Evolutionary conservation across 225 moss, liverwort and hornwort species (phyloP), one percentile per base, ranked within the genome.

Genomic region (Polytrichum commune): DNA sequence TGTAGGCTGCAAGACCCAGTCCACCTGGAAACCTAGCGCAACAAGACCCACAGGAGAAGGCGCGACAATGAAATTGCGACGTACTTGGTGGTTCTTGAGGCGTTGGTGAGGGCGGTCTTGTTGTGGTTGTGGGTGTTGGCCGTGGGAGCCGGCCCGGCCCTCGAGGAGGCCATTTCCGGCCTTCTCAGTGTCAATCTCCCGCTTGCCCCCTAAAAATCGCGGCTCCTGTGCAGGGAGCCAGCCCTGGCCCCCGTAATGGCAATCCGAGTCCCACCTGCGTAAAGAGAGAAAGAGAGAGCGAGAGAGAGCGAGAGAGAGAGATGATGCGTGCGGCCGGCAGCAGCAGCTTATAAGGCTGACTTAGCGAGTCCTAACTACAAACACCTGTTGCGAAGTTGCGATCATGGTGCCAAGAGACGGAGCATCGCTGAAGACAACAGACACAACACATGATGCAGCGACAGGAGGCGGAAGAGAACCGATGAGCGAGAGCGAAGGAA

Each of bases 81-180:
- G 9, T n/a, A 70, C 58, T 19, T 82, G 79, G 62, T 68, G 74
- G 81, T 72, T 22, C 87, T 60, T 67, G 84, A 79, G 69, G 73
- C 78, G 79, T 81, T 84, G 5, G 84, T 72, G 54, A 78, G 81
- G 27, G 84, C 54, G 54, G 53, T 54, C 79, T 81, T 84, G 30
- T 57, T 57, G 64, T 77, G 79, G 46, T 46, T 46, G 46, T 46
- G 46, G 13, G 46, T 46, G 1, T 46, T 46, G 77, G 84, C 81
- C 76, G 82, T 81, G 67, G 79, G 79, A 77, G 79, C 84, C 73
- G 79, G 84, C 84, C 81, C 87, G 79, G 81, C 79, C 84, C 87
- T 84, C 73, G 87, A 82, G 75, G 87, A 74, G 82, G 87, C 87
- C 87, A 88, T 88, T 71, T 79, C 74, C 77, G 81, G 76, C 81